Evolutionary conservation across 2,329 filamentous ascomycete species (phyloP), one percentile per base, ranked within the genome.

Genomic region (Hirsutella thompsonii): DNA sequence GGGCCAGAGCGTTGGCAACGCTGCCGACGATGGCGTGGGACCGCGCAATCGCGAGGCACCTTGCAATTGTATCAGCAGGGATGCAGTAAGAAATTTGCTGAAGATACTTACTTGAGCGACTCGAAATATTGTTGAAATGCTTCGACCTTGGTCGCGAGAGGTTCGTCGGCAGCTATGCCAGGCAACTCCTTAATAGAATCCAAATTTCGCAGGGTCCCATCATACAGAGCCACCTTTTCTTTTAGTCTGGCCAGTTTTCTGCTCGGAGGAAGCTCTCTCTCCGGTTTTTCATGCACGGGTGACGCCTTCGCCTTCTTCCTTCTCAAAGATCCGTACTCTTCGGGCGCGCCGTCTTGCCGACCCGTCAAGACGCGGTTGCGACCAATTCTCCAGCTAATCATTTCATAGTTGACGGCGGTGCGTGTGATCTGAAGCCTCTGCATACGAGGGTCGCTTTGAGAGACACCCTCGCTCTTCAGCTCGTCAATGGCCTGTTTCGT

Each of bases 401-500:
- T 78, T 49, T 86, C 85, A 59, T 94, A 96, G 60, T 92, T 94
- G 42, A 96, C 86, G 2, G 90, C 88, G 0, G 93, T 93, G 46
- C 84, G 82, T 3, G 89, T 94, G 44, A 98, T 83, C 50, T 94
- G 89, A 36, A 98, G 67, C 51, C 88, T 81, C 62, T 98, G 92
- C 79, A 98, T 88, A 43, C 87, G 78, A 29, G 77, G 66, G 55
- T 98, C 90, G 42, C 86, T 80, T 57, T 87, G 84, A 19, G 85
- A 75, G 13, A 94, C 76, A 1, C 87, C 84, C 57, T 98, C 92
- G 44, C 75, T 79, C 39, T 77, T 76, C 43, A 95, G 68, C 58
- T 96, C 92, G 49, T 96, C 90, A 44, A 95, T 94, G 10, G 88
- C 88, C 51, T 83, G 80, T 61, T 94, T 93, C 1, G 89, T 92